These are phyloP conservation scores for Pleurozium schreberi DNA, from an alignment of 225 moss, liverwort and hornwort species.

Conservation along the genomic window DNA sequence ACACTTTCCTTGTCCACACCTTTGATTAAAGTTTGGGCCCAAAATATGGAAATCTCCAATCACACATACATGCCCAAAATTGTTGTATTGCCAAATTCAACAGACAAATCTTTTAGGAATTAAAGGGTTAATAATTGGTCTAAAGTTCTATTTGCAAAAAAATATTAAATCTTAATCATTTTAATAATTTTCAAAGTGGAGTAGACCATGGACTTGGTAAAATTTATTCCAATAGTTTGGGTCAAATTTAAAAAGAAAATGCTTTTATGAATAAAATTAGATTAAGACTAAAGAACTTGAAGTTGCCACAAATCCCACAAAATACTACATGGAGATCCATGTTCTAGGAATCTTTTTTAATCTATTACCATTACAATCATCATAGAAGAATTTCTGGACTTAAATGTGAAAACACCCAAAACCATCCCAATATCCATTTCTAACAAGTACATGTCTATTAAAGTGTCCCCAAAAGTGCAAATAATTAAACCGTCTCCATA, in stretches of 20 bases:
- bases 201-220: not conserved
- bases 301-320: fast-evolving
- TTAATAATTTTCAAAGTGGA: not conserved
- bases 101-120: too few species aligned
- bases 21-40: too few species aligned
- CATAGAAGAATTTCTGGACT: not conserved
- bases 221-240: not conserved
- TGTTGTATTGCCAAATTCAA: too few species aligned
- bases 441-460: not conserved
- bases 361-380: not conserved
- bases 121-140: too few species aligned
- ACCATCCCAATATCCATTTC: fast-evolving
- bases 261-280: not conserved
- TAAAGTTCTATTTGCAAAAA: not conserved
- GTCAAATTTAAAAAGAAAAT: not conserved
- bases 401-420: not conserved
- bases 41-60: too few species aligned
- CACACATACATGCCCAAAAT: too few species aligned
- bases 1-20: too few species aligned
- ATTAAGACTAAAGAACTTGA: not conserved
- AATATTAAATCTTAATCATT: not conserved
- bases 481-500: not conserved
- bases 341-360: too few species aligned
- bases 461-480: fast-evolving
- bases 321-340: fast-evolving